Conservation (phyloP, 768 basidiomycete genomes). For the Dioszegia aurantiaca region DNA sequence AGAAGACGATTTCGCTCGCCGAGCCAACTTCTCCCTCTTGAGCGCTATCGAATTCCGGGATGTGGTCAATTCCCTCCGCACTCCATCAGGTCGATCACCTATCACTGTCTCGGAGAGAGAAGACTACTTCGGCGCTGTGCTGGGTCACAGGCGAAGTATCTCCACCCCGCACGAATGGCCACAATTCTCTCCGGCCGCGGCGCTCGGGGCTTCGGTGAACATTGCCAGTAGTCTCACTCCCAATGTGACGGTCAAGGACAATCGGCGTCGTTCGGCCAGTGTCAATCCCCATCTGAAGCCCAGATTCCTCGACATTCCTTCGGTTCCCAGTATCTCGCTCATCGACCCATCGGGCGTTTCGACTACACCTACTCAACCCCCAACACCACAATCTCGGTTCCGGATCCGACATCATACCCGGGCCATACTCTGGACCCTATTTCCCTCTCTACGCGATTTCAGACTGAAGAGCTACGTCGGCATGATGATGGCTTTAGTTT, state of each 20-base stretch:
- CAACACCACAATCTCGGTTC: conserved; percentile 40
- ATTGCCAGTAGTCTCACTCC: conserved; percentile 11
- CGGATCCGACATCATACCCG: conserved; percentile 25
- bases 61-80: conserved; percentile 75
- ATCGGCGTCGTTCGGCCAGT: conserved; percentile 2
- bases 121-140: conserved; percentile 45
- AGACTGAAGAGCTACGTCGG: conserved; percentile 66
- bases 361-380: conserved; percentile 55
- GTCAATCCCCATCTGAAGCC: neutral
- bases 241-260: conserved; percentile 3
- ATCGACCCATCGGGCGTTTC: conserved; percentile 35
- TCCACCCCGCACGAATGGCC: conserved; percentile 13
- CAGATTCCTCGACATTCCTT: conserved; percentile 3
- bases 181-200: conserved; percentile 11
- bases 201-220: conserved; percentile 3
- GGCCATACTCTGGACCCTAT: conserved; percentile 63
- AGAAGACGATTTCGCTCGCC: conserved; percentile 33
- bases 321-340: conserved; percentile 32
- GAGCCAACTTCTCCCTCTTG: conserved; percentile 65
- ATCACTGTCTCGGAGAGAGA: conserved; percentile 19
- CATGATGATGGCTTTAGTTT: conserved; percentile 71
- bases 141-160: conserved; percentile 9
- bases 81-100: conserved; percentile 57
- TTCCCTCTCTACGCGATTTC: conserved; percentile 80
- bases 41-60: conserved; percentile 95